These are phyloP conservation scores for Paramyrothecium roridum DNA, from an alignment of 2,329 filamentous ascomycete genomes.

Conservation along the genomic window DNA sequence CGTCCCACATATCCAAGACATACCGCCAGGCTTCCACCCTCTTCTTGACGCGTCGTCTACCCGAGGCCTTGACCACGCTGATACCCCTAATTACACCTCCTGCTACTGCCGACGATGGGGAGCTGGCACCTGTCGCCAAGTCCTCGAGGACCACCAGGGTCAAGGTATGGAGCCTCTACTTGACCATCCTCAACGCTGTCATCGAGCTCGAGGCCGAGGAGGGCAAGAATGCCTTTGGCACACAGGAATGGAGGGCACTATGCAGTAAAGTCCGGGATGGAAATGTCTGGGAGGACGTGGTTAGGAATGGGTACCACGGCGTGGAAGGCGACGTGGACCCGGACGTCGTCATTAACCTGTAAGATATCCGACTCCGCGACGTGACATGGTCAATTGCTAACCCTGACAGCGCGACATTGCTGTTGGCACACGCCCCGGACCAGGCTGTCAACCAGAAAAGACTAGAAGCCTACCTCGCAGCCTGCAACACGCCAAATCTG, in stretches of 20 bases:
- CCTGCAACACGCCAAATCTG: constrained; percentile 68
- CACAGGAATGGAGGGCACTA: constrained; percentile 77
- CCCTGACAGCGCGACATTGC: constrained; percentile 69
- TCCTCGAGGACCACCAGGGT: constrained; percentile 81
- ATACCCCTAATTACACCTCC: constrained; percentile 72
- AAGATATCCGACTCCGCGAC: constrained; percentile 27
- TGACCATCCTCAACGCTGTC: constrained; percentile 88
- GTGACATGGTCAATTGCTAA: constrained; percentile 11
- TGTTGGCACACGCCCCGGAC: constrained; percentile 83
- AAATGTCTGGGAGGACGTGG: constrained; percentile 91
- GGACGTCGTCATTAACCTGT: constrained; percentile 90
- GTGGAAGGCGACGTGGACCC: constrained; percentile 88
- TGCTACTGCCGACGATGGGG: constrained; percentile 44
- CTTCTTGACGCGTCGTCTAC: constrained; percentile 88
- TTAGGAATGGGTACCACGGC: constrained; percentile 81
- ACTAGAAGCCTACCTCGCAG: constrained; percentile 84
- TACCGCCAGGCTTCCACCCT: constrained; percentile 93
- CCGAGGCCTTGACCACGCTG: constrained; percentile 83
- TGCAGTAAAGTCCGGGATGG: constrained; percentile 85
- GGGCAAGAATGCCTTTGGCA: constrained; percentile 84
- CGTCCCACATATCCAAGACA: constrained; percentile 79
- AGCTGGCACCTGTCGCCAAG: constrained; percentile 70
- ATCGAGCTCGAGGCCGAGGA: constrained; percentile 86
- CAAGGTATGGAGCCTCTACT: constrained; percentile 96
- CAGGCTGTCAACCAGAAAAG: constrained; percentile 83